phyloP scores from a whole-genome alignment of 2,329 filamentous ascomycete species.

The Blastomyces silverae region DNA sequence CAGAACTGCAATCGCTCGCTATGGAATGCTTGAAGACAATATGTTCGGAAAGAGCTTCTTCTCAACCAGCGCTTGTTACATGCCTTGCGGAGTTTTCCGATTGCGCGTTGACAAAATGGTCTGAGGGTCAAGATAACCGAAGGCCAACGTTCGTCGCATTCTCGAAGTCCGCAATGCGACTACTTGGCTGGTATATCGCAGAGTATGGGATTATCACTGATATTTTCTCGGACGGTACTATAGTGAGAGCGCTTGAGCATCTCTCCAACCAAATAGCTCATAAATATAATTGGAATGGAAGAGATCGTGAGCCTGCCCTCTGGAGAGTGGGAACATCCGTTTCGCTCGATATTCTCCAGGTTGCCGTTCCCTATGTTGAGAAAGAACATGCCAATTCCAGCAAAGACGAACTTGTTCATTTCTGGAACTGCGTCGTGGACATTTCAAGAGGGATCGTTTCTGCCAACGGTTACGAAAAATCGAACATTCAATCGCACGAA shows the following conservation, averaged over 20 bases:
- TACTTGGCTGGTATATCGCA: slow-evolving; percentile 47
- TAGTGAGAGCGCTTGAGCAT: slow-evolving; percentile 58
- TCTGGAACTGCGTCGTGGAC: slow-evolving; percentile 64
- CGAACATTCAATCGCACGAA: slow-evolving; percentile 37
- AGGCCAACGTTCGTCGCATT: slow-evolving; percentile 83
- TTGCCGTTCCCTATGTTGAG: slow-evolving; percentile 56
- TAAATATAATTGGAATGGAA: slow-evolving; percentile 71
- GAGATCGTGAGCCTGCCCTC: slow-evolving; percentile 62
- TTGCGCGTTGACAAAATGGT: slow-evolving; percentile 47
- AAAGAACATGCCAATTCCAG: slow-evolving; percentile 32
- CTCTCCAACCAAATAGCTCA: slow-evolving; percentile 63
- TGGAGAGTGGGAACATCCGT: slow-evolving; percentile 77
- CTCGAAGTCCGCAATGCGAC: slow-evolving; percentile 70
- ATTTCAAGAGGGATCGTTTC: slow-evolving; percentile 63
- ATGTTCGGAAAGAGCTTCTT: slow-evolving; percentile 34
- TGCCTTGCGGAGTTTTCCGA: slow-evolving; percentile 61
- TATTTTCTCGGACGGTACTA: slow-evolving; percentile 62
- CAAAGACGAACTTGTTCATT: slow-evolving; percentile 44
- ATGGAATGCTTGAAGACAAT: slow-evolving; percentile 33
- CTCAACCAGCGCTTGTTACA: slow-evolving; percentile 33
- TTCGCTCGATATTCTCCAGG: slow-evolving; percentile 59
- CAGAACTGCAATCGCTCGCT: slow-evolving; percentile 32
- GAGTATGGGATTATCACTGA: slow-evolving; percentile 50
- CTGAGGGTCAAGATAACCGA: slow-evolving; percentile 32
- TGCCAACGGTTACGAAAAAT: slow-evolving; percentile 52